These are phyloP conservation scores for Hypoxylon sp. DNA, from an alignment of 2,329 filamentous ascomycete genomes.

Conservation along the genomic window DNA sequence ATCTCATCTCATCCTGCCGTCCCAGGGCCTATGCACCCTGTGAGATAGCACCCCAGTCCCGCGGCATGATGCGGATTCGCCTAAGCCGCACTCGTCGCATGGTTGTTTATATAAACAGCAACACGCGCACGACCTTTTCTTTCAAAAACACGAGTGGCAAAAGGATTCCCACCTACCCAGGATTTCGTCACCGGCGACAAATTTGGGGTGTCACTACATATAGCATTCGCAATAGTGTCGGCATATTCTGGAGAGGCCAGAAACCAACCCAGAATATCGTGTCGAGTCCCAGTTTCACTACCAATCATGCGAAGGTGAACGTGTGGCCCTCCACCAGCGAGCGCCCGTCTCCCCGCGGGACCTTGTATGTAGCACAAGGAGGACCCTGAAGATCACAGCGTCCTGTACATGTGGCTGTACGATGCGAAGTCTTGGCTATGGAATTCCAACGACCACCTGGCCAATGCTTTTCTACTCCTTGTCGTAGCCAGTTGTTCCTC, in stretches of 20 bases:
- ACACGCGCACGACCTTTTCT: conserved; percentile 30
- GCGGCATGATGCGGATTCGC: conserved; percentile 36
- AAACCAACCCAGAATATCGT: conserved; percentile 22
- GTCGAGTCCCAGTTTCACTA: conserved; percentile 27
- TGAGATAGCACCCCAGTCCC: conserved; percentile 33
- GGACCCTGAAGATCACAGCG: conserved; percentile 49
- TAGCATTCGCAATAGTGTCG: conserved; percentile 23
- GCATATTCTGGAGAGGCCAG: conserved; percentile 33
- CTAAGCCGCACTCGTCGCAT: conserved; percentile 40
- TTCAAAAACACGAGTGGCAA: conserved; percentile 34
- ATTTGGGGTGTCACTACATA: conserved; percentile 35
- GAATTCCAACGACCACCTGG: conserved; percentile 26
- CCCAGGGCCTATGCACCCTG: conserved; percentile 30
- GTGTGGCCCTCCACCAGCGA: conserved; percentile 31
- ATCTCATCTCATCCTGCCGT: conserved; percentile 36
- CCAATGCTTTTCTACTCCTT: conserved; percentile 40
- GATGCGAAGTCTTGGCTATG: conserved; percentile 44
- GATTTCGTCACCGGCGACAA: conserved; percentile 39
- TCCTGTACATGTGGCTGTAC: conserved; percentile 44
- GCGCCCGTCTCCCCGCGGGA: conserved; percentile 42
- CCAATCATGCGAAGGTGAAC: conserved; percentile 38
- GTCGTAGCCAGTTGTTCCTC: conserved; percentile 37
- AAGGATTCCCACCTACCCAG: conserved; percentile 36
- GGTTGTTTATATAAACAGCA: conserved; percentile 43
- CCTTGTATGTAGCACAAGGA: conserved; percentile 39